A percentile compares a stretch with the other conserved stretches of the same genome.
phyloP scores from a whole-genome alignment of 331 rosid genomes.

The Cydonia oblonga region DNA sequence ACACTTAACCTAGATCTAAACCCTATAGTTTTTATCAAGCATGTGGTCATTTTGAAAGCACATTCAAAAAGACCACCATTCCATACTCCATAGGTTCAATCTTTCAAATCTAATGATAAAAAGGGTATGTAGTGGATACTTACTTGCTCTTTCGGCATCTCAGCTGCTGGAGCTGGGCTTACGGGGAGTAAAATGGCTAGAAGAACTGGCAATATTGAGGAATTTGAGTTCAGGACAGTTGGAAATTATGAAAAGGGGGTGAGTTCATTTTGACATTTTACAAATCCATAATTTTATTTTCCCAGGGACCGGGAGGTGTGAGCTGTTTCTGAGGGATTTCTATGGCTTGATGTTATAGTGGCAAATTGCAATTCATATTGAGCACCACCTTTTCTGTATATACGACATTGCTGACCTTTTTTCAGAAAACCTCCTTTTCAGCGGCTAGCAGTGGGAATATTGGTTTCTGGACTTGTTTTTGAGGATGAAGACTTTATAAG shows the following conservation, averaged over 20 bases:
- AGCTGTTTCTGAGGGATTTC: too few species aligned
- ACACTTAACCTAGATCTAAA: neutral
- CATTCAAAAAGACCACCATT: neutral
- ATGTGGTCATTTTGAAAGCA: neutral
- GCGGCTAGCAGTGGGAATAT: constrained; percentile 53
- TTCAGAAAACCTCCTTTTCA: constrained; percentile 26
- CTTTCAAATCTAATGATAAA: neutral
- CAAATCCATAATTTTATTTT: neutral
- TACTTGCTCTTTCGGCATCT: constrained; percentile 12
- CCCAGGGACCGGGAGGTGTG: neutral
- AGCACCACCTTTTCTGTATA: neutral
- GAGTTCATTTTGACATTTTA: constrained; percentile 21
- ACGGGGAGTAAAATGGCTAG: constrained; percentile 59
- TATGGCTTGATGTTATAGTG: neutral
- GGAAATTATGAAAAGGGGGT: constrained; percentile 38
- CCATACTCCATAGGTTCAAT: neutral
- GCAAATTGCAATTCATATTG: neutral
- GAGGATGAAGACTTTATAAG: constrained; percentile 39
- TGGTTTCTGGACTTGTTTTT: constrained; percentile 55
- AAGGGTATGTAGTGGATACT: neutral
- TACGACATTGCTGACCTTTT: constrained; percentile 6
- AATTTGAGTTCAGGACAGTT: constrained; percentile 42
- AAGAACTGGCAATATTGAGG: constrained; percentile 52
- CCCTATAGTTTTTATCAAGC: neutral
- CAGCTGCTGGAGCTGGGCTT: constrained; percentile 69